Conservation (phyloP, 345 rosid species). For the Tarenaya hassleriana region DNA sequence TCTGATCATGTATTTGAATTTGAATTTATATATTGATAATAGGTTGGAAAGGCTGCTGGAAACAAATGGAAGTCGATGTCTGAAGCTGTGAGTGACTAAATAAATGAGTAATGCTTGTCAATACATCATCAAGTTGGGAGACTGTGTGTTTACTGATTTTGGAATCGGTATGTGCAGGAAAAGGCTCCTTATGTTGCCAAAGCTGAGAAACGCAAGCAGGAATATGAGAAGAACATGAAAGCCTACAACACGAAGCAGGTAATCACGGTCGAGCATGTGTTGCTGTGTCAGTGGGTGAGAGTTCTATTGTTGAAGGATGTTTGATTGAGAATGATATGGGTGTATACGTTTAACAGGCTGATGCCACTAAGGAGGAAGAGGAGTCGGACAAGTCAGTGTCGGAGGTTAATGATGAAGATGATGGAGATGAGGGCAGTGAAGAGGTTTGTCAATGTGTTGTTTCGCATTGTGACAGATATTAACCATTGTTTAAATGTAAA, state of each 20-base stretch:
- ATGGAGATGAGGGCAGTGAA: conserved; percentile 68
- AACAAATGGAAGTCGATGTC: conserved; percentile 89
- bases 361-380: conserved; percentile 65
- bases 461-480: too few species aligned
- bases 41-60: conserved; percentile 99
- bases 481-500: too few species aligned
- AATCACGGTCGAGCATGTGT: too few species aligned
- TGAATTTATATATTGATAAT: neutral
- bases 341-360: conserved; percentile 44
- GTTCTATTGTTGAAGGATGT: too few species aligned
- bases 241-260: conserved; percentile 85
- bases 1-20: neutral
- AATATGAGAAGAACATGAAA: conserved; percentile 89
- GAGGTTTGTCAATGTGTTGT: conserved; percentile 38
- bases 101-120: neutral
- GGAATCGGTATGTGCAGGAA: conserved; percentile 36
- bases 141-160: conserved; percentile 4
- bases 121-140: neutral
- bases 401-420: conserved; percentile 85
- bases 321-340: conserved; percentile 5
- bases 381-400: conserved; percentile 93
- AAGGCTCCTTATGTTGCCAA: conserved; percentile 68
- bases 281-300: too few species aligned
- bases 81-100: conserved; percentile 42
- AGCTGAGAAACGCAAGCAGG: conserved; percentile 84